phyloP scores from a whole-genome alignment of 371 early-diverging fungal species.

The Apophysomyces elegans region DNA sequence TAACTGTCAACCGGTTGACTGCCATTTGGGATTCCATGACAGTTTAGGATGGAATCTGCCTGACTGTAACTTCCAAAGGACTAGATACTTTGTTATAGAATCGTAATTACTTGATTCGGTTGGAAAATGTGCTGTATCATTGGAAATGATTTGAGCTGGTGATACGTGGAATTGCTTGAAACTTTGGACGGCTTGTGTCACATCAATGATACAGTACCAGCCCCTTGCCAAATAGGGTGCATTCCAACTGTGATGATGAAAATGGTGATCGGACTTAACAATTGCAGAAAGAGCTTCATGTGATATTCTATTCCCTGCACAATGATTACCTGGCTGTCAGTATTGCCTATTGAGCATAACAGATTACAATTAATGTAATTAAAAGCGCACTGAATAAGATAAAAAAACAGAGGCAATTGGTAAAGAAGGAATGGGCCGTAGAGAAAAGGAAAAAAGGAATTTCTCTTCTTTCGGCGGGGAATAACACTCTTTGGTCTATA shows the following conservation, averaged over 20 bases:
- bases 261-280: not conserved
- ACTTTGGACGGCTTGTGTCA: slow-evolving; percentile 58
- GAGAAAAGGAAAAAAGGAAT: not conserved
- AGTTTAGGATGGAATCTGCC: slow-evolving; percentile 41
- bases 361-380: not conserved
- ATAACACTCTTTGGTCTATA: not conserved
- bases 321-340: slow-evolving; percentile 33
- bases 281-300: not conserved
- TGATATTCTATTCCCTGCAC: slow-evolving; percentile 14
- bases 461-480: not conserved
- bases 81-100: slow-evolving; percentile 58
- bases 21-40: slow-evolving; percentile 19
- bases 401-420: not conserved
- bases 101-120: slow-evolving; percentile 37
- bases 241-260: slow-evolving; percentile 25
- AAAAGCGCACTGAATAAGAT: not conserved
- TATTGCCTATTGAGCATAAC: not conserved
- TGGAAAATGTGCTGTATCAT: slow-evolving; percentile 59
- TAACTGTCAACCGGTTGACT: not conserved
- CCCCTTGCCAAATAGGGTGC: slow-evolving; percentile 61
- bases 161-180: slow-evolving; percentile 45
- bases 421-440: not conserved
- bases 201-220: slow-evolving; percentile 66
- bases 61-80: slow-evolving; percentile 43
- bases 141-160: slow-evolving; percentile 68